Evolutionary conservation across 1,284 basidiomycete genomes (phyloP).

Genomic region (Cryptococcus hybrid): DNA sequence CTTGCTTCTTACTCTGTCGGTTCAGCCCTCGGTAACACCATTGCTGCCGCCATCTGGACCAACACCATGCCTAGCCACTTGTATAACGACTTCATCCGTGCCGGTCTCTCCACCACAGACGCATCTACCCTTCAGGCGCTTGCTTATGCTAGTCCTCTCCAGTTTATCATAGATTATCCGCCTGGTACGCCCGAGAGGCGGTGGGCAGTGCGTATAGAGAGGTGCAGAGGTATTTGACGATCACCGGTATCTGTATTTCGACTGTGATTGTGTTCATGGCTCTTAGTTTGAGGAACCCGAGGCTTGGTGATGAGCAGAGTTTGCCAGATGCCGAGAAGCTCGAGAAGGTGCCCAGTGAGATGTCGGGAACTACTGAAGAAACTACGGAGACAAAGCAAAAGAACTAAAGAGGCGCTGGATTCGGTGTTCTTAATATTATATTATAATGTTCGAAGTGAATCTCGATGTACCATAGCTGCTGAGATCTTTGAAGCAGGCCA

Average conservation of each 20-base stretch:
- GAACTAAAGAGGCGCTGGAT: not conserved
- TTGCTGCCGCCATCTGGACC: conserved; percentile 51
- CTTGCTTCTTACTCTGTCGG: conserved; percentile 50
- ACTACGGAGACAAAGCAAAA: not conserved
- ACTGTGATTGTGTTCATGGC: conserved; percentile 25
- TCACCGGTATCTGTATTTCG: conserved; percentile 40
- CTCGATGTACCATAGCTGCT: no score
- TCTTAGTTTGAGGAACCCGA: conserved; percentile 28
- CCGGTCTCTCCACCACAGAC: conserved; percentile 18
- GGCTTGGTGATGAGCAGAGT: conserved; percentile 37
- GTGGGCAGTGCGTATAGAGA: conserved; percentile 36
- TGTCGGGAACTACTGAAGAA: not conserved
- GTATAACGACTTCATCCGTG: conserved; percentile 6
- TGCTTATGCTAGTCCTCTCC: conserved; percentile 45
- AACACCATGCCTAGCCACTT: conserved; percentile 26
- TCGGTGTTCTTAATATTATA: not conserved
- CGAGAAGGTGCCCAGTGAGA: not conserved
- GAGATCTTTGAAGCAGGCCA: no score
- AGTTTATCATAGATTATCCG: conserved; percentile 36
- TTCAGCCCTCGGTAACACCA: conserved; percentile 46
- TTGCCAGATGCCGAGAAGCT: conserved; percentile 31
- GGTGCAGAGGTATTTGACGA: conserved; percentile 40
- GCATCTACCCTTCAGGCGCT: conserved; percentile 38
- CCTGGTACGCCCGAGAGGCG: conserved; percentile 42
- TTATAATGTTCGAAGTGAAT: no score